Evolutionary conservation across 306 rosid species (phyloP).

Genomic region (Dalbergia oliveri): DNA sequence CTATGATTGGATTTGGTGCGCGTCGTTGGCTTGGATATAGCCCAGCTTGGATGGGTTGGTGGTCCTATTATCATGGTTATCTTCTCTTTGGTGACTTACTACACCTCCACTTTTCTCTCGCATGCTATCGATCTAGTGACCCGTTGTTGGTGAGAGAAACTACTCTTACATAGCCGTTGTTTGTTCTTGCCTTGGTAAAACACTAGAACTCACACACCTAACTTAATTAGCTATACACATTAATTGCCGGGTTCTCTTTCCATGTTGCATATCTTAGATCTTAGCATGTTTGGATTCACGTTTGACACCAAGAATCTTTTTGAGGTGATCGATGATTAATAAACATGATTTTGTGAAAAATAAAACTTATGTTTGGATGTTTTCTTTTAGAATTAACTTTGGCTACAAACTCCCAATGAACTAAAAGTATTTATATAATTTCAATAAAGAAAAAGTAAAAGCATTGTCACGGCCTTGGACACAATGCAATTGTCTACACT

Average conservation of each 20-base stretch:
- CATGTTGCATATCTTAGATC: too few relatives aligned
- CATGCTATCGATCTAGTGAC: neutral
- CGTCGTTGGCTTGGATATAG: neutral
- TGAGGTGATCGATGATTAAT: too few relatives aligned
- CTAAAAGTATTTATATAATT: too few relatives aligned
- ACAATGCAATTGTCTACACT: too few relatives aligned
- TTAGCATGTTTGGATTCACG: too few relatives aligned
- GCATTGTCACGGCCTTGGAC: too few relatives aligned
- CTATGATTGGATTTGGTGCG: neutral
- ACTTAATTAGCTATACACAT: neutral
- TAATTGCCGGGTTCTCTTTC: too few relatives aligned
- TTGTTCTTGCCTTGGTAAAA: conserved; percentile 58
- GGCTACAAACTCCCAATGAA: too few relatives aligned
- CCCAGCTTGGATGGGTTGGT: neutral
- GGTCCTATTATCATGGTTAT: neutral
- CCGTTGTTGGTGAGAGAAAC: neutral
- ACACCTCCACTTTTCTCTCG: neutral
- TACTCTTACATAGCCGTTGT: neutral
- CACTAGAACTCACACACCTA: neutral
- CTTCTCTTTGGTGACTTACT: neutral
- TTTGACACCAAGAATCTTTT: too few relatives aligned
- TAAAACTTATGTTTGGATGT: too few relatives aligned
- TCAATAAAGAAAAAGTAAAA: too few relatives aligned
- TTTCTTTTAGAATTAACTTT: too few relatives aligned
- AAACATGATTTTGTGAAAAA: neutral